Evolutionary conservation across 306 rosid species (phyloP).

Genomic region (Cucurbita moschata): DNA sequence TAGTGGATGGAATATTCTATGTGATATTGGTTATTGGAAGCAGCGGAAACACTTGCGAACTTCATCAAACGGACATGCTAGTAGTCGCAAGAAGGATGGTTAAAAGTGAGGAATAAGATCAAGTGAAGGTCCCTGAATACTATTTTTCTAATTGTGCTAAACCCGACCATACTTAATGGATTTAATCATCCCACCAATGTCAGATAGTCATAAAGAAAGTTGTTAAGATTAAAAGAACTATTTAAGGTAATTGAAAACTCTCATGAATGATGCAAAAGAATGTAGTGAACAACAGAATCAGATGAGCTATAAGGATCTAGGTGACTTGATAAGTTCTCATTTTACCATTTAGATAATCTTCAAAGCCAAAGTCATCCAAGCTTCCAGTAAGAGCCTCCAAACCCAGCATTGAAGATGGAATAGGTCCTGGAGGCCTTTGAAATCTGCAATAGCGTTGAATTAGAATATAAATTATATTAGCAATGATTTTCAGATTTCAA

Average conservation of each 20-base stretch:
- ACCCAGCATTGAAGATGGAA: slow-evolving; percentile 56
- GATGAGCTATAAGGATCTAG: background rate
- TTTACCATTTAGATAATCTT: slow-evolving; percentile 72
- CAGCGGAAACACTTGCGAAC: background rate
- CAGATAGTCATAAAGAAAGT: background rate
- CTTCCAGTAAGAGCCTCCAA: slow-evolving; percentile 63
- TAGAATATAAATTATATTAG: background rate
- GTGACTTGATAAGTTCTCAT: background rate
- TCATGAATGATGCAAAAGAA: background rate
- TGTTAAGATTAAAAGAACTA: background rate
- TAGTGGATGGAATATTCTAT: background rate
- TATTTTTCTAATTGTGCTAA: background rate
- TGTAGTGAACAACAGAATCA: background rate
- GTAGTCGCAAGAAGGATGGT: too few species aligned
- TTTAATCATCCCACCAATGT: background rate
- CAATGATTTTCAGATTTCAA: background rate
- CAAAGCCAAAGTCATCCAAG: slow-evolving; percentile 57
- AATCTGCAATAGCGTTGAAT: slow-evolving; percentile 26
- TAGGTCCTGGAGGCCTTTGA: slow-evolving; percentile 69
- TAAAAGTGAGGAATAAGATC: too few species aligned
- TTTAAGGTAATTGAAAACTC: background rate
- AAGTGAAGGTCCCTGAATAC: background rate
- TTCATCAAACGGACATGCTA: background rate
- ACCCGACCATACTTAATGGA: background rate
- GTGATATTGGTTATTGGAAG: background rate